Conservation (phyloP, 2,329 filamentous ascomycete genomes). For the Fusarium keratoplasticum region DNA sequence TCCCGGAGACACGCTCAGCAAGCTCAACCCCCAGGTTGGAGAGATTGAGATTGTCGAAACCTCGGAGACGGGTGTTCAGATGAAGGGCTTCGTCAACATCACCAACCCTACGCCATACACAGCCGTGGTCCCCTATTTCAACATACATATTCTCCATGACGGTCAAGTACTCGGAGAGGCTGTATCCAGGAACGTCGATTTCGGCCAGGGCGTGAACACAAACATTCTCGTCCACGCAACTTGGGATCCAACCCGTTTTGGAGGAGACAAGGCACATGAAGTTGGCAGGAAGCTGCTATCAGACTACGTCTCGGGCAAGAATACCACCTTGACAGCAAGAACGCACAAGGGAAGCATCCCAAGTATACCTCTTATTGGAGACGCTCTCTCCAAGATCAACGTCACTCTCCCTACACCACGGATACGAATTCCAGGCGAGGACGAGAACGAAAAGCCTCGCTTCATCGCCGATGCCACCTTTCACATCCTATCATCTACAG, state of each 20-base stretch:
- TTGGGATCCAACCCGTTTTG: constrained; percentile 77
- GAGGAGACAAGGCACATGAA: constrained; percentile 69
- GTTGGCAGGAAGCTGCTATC: constrained; percentile 82
- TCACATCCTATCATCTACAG: constrained; percentile 87
- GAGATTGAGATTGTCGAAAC: constrained; percentile 80
- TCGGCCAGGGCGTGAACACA: constrained; percentile 78
- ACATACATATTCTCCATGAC: constrained; percentile 80
- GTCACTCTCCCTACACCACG: constrained; percentile 79
- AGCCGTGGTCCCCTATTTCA: constrained; percentile 82
- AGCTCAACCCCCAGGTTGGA: constrained; percentile 72
- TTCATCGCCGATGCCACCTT: constrained; percentile 91
- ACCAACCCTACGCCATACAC: constrained; percentile 93
- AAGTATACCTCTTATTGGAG: constrained; percentile 75
- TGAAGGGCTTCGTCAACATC: constrained; percentile 81
- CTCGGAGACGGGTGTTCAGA: constrained; percentile 74
- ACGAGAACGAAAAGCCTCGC: constrained; percentile 57
- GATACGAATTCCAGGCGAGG: constrained; percentile 67
- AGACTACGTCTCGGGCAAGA: constrained; percentile 87
- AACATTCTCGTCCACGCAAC: constrained; percentile 74
- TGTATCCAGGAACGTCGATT: constrained; percentile 70
- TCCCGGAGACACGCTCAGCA: constrained; percentile 62
- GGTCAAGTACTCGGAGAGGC: constrained; percentile 81
- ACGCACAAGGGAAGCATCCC: constrained; percentile 81
- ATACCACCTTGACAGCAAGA: constrained; percentile 81
- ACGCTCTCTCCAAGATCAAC: constrained; percentile 77